A percentile compares a stretch with the other conserved stretches of the same genome.
These are phyloP conservation scores for Tulasnella sp. DNA, from an alignment of 768 basidiomycete species.

Conservation along the genomic window DNA sequence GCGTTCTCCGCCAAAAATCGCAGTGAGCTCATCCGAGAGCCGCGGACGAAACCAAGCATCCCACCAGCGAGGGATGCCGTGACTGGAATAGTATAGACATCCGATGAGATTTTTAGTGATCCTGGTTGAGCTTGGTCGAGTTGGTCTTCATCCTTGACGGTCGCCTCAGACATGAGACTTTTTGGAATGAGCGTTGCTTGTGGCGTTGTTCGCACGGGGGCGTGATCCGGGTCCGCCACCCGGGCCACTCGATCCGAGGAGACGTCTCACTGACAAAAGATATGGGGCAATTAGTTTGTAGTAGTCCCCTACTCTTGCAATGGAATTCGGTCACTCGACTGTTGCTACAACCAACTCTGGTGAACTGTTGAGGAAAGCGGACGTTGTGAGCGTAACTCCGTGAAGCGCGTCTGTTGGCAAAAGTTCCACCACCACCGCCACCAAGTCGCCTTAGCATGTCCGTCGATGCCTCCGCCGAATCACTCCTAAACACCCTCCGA, in stretches of 20 bases:
- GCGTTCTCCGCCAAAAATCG: slow-evolving; percentile 90
- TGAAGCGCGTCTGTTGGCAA: not conserved
- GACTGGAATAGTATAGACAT: slow-evolving; percentile 14
- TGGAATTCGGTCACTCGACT: not conserved
- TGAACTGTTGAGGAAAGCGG: not conserved
- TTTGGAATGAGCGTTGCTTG: not conserved
- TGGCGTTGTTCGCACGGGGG: not conserved
- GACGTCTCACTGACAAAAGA: not conserved
- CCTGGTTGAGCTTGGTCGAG: not conserved
- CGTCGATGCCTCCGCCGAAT: not conserved
- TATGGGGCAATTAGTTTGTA: not conserved
- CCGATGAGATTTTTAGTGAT: not conserved
- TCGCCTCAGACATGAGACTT: not conserved
- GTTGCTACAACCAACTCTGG: not conserved
- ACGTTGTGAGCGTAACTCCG: not conserved
- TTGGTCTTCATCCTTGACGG: not conserved
- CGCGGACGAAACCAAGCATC: slow-evolving; percentile 40
- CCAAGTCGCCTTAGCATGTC: not conserved
- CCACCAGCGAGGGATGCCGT: not conserved
- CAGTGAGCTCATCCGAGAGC: slow-evolving; percentile 59
- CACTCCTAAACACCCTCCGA: slow-evolving; percentile 9
- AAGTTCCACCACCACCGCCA: not conserved
- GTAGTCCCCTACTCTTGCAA: not conserved
- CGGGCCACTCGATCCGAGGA: not conserved
- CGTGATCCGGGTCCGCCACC: not conserved